Base-by-base conservation (phyloP, 805 yeast genomes). In the Saturnispora diversa region DNA sequence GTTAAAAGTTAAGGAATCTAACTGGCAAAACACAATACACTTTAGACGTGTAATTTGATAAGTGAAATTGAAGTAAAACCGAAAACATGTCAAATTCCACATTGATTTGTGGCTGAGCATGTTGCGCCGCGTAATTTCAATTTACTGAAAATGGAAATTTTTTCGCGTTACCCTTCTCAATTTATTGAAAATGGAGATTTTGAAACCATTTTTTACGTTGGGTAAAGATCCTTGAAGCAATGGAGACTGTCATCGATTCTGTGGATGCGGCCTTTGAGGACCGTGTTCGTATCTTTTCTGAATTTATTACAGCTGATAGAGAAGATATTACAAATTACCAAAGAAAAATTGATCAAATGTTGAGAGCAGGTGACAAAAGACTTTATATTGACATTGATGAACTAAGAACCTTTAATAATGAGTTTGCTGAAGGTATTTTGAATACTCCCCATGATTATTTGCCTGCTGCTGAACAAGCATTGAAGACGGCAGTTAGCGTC, bases 381-480 rank as follows among this genome's bases (percentile, higher is more conserved):
- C 65, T 90, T 32, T 65, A 70, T 2, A 80, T 90, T 2, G 77
- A 87, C 12, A 67, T 92, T 31, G 98, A 92, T 61, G 97, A 90
- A 49, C 59, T 92, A 15, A 72, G 97, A 50, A 88, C 80, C 37
- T 88, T 83, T 55, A 94, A 88, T 62, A 17, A 42, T 9, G 76
- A 72, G 2, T 75, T 79, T 49, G 92, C 97, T 83, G 58, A 60
- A 2, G 94, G 97, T 0, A 54, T 87, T 8, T 62, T 92, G 40
- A 66, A 74, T 41, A 65, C 65, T 16, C 98, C 98, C 0, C 77
- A 94, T 1, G 95, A 86, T 40, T 88, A 60, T 51, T 65, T 90
- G 22, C 97, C 97, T 5, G 86, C 97, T 6, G 80, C 88, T 41
- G 94, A 88, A 56, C 70, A 80, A 42, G 97, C 96, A 1, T 65